A percentile compares a stretch with the other conserved stretches of the same genome.
These are phyloP conservation scores for Takashimella koratensis DNA, from an alignment of 1,284 basidiomycete species.

Conservation along the genomic window DNA sequence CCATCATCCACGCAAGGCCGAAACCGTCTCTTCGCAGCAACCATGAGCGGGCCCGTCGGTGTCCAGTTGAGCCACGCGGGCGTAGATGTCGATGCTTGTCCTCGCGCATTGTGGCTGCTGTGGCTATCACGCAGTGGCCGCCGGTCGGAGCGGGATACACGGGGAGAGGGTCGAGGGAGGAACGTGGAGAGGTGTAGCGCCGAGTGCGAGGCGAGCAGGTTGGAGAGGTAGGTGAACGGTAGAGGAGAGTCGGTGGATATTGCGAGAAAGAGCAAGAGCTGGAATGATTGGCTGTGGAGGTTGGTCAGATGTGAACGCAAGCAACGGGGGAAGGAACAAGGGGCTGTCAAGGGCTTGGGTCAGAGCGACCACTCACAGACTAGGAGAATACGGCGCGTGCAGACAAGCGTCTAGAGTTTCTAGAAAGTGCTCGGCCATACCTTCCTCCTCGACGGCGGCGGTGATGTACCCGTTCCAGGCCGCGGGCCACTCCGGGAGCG, in stretches of 20 bases:
- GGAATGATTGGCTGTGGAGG: conserved; percentile 20
- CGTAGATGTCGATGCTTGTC: conserved; percentile 1
- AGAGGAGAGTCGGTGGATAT: conserved; percentile 2
- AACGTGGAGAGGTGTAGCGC: conserved; percentile 8
- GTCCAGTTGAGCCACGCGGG: conserved; percentile 5
- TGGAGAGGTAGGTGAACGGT: conserved; percentile 19
- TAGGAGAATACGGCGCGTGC: conserved; percentile 5
- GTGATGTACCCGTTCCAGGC: not conserved
- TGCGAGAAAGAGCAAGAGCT: conserved; percentile 29
- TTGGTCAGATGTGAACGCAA: conserved; percentile 2
- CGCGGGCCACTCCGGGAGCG: not conserved
- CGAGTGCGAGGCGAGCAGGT: conserved; percentile 13
- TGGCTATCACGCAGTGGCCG: conserved; percentile 7
- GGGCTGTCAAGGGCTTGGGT: not conserved
- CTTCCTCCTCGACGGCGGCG: conserved; percentile 4
- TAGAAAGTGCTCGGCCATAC: not conserved
- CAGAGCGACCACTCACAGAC: conserved; percentile 4
- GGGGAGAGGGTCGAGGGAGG: conserved; percentile 8
- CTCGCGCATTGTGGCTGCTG: conserved; percentile 7
- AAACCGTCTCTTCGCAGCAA: conserved; percentile 10
- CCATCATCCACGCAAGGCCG: conserved; percentile 16
- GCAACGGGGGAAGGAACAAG: conserved; percentile 7
- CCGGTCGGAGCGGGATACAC: not conserved
- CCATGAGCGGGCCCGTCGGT: conserved; percentile 8
- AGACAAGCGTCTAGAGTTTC: conserved; percentile 5